Evolutionary conservation across 495 filamentous ascomycete species (phyloP), one percentile per base, ranked within the genome.

Genomic region (Aspergillus asperescens): DNA sequence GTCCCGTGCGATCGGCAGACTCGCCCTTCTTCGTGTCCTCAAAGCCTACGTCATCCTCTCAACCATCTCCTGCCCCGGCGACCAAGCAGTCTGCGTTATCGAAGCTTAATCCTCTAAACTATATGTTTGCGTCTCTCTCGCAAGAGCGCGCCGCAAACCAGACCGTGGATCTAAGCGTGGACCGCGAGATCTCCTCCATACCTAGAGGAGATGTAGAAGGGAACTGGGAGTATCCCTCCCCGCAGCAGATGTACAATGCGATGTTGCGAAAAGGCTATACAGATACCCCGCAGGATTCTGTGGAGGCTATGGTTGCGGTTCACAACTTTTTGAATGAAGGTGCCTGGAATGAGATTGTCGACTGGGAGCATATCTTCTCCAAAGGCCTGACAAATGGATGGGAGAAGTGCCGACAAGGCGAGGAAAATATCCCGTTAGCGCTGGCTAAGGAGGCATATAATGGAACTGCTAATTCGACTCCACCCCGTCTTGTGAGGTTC

Each of bases 171-270:
- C 81, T 97, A 0, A 86, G 88, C 0, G 83, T 88, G 12, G 79
- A 83, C 3, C 87, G 93, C 39, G 88, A 94, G 63, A 65, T 76
- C 8, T 92, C 87, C 15, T 85, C 90, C 1, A 99, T 99, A 54
- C 93, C 94, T 18, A 81, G 85, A 48, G 90, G 88, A 56, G 81
- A 84, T 59, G 52, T 68, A 6, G 73, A 80, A 15, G 82, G 83
- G 10, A 93, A 89, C 61, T 97, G 93, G 93, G 94, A 96, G 67
- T 97, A 97, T 63, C 94, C 93, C 0, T 96, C 90, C 0, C 92
- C 94, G 8, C 94, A 97, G 71, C 93, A 97, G 67, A 97, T 97
- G 93, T 97, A 96, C 73, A 99, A 97, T 62, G 93, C 94, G 0
- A 84, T 97, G 76, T 71, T 95, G 48, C 85, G 94, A 45, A 97